Evolutionary conservation across 495 filamentous ascomycete species (phyloP).

Genomic region (Penicillium steckii): DNA sequence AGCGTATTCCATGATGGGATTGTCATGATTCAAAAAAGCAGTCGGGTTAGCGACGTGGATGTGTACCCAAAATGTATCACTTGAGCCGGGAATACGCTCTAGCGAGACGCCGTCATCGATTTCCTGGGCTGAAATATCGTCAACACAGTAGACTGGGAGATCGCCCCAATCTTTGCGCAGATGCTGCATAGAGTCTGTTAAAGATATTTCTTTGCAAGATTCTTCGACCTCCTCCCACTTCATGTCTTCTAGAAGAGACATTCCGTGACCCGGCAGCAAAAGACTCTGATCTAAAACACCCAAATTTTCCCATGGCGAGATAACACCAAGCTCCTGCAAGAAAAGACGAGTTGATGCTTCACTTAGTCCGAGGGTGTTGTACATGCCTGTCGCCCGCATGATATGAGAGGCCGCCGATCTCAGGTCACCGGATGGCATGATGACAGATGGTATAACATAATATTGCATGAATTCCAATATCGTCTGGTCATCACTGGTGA

Average conservation of each 20-base stretch:
- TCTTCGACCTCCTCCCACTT: slow-evolving; percentile 29
- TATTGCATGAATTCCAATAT: slow-evolving; percentile 72
- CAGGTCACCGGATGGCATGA: slow-evolving; percentile 55
- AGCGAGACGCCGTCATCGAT: slow-evolving; percentile 90
- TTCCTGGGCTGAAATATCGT: slow-evolving; percentile 66
- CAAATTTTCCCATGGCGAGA: slow-evolving; percentile 77
- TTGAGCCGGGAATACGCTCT: slow-evolving; percentile 58
- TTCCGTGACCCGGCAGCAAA: slow-evolving; percentile 55
- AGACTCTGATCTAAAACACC: slow-evolving; percentile 61
- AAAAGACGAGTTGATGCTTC: slow-evolving; percentile 62
- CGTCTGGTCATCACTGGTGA: slow-evolving; percentile 44
- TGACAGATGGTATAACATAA: slow-evolving; percentile 42
- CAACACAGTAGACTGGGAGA: slow-evolving; percentile 79
- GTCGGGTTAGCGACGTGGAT: slow-evolving; percentile 93
- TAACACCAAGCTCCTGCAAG: slow-evolving; percentile 81
- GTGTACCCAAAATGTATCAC: slow-evolving; percentile 72
- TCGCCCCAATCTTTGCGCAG: slow-evolving; percentile 71
- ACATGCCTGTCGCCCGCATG: slow-evolving; percentile 68
- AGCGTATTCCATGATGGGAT: slow-evolving; percentile 62
- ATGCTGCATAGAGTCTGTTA: slow-evolving; percentile 48
- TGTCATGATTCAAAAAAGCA: slow-evolving; percentile 65
- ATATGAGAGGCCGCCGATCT: slow-evolving; percentile 67
- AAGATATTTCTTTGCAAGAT: slow-evolving; percentile 26
- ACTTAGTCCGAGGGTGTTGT: slow-evolving; percentile 58
- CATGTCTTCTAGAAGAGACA: slow-evolving; percentile 33